Evolutionary conservation across 305 asterid genomes (phyloP), one percentile per base, ranked within the genome.

Genomic region (Fraxinus latifolia): DNA sequence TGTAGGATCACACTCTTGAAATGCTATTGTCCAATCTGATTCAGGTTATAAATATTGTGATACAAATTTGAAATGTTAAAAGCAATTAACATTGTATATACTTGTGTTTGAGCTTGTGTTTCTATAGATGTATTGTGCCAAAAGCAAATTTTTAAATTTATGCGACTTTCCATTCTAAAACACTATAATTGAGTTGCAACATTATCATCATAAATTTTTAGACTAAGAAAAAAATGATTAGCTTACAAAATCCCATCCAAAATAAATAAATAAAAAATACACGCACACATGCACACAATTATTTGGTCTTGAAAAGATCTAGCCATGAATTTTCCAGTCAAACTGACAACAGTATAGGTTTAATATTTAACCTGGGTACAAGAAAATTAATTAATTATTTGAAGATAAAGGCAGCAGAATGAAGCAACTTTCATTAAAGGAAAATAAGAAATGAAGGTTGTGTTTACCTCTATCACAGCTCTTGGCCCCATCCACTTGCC

Each of bases 351-450:
- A 55, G 86, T 81, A 83, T 79, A 14, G 92, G 2, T 88, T 82
- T 97, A 98, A 91, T 94, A 95, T 87, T 88, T 90, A 53, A 92
- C 98, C 96, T 95, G 93, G 77, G 85, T 78, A n/a, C 32, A 58
- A 39, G 50, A 21, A 79, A 79, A 78, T 5, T 44, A 55, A 27
- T 75, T 62, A 82, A 75, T 79, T 62, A 33, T 78, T 31, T 78
- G 62, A 78, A 39, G 80, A 12, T 14, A 8, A 36, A 81, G 82
- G 25, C 65, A 23, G 58, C 25, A 31, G 70, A 60, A 76, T 36
- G 74, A 32, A 58, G n/a, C 15, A 19, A 44, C 39, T 82, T 31
- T 37, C 58, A 36, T 70, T 77, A 1, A n/a, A 5, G 21, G 39
- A 44, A 53, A 77, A 80, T 76, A 81, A 68, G 36, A 79, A n/a